Percentiles rank a stretch among this genome's conserved stretches.
phyloP scores from a whole-genome alignment of 2,329 filamentous ascomycete genomes.

The Neoascochyta sp. region DNA sequence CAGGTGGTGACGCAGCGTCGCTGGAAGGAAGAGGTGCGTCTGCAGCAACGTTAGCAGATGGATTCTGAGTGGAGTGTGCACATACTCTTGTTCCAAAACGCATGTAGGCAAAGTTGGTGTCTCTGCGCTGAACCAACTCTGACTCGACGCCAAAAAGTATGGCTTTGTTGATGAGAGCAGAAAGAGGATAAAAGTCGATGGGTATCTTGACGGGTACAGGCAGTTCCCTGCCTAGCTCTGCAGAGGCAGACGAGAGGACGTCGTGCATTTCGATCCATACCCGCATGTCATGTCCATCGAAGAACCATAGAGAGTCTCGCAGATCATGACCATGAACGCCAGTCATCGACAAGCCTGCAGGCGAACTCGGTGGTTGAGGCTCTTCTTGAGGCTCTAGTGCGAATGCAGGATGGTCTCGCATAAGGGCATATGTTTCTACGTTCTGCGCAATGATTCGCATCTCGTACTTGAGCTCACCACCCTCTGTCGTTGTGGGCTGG shows the following conservation, averaged over 20 bases:
- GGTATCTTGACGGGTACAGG: constrained; percentile 72
- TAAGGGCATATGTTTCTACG: constrained; percentile 90
- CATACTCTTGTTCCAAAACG: constrained; percentile 82
- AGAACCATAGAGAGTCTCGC: constrained; percentile 88
- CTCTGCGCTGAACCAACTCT: constrained; percentile 86
- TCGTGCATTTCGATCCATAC: constrained; percentile 88
- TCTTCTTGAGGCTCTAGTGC: constrained; percentile 46
- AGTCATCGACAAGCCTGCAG: constrained; percentile 45
- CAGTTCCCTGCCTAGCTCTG: constrained; percentile 64
- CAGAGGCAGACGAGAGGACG: constrained; percentile 67
- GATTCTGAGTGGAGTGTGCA: constrained; percentile 4
- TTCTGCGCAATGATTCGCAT: constrained; percentile 97
- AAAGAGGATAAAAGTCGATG: constrained; percentile 94
- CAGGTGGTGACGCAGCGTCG: constrained; percentile 77
- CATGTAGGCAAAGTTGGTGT: constrained; percentile 86
- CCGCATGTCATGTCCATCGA: constrained; percentile 81
- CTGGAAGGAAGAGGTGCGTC: constrained; percentile 91
- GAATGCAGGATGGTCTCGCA: constrained; percentile 72
- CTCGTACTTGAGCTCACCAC: constrained; percentile 88
- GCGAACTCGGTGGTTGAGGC: constrained; percentile 49
- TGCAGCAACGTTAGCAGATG: constrained; percentile 42
- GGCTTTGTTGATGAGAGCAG: constrained; percentile 80
- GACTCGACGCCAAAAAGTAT: constrained; percentile 88
- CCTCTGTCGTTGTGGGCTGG: constrained; percentile 77
- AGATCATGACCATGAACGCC: constrained; percentile 54